Base-by-base conservation (phyloP, 768 basidiomycete species). In the Lactifluus volemus region DNA sequence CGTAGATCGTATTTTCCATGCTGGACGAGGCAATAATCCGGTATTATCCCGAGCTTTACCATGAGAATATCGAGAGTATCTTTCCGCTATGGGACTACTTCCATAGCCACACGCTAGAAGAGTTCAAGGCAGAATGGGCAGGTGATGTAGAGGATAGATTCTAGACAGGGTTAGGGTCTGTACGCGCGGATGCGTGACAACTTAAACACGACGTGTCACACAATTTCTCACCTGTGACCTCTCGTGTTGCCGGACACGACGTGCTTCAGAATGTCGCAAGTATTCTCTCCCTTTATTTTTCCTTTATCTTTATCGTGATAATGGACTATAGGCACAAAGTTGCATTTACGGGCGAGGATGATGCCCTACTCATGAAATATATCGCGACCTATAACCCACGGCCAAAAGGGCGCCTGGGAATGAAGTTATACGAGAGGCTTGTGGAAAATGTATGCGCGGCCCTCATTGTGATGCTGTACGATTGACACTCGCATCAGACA, bases 31-130 rank as follows among this genome's bases (percentile, higher is more conserved):
- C 81, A 1, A 85, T 95, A 65, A 67, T 67, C 32, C 72, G 74
- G 52, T 73, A 77, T 39, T 84, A 83, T 70, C 87, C 91, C 0
- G 86, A 90, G 53, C 76, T 92, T 11, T 77, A 88, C 70, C 79
- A 81, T 64, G 84, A 85, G 30, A 83, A 77, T 45, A 67, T 93
- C 65, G 75, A 75, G 63, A 73, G 71, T 51, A 78, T 82, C 6
- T 88, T 91, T 70, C 73, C 81, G 6, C 76, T 74, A 84, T 92
- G 73, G 68, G 85, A 56, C 29, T 66, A 60, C 55, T 80, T 49
- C 36, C 32, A 49, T 21, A 52, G 36, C 19, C 60, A 49, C 11
- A 45, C 58, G 5, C 52, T 65, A 36, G 62, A 65, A 25, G 64
- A 59, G 15, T 65, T 65, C 55, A 63, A 60, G 55, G 58, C 54